Base-by-base conservation (phyloP, 306 rosid genomes). In the Hippophae gyantsensis region DNA sequence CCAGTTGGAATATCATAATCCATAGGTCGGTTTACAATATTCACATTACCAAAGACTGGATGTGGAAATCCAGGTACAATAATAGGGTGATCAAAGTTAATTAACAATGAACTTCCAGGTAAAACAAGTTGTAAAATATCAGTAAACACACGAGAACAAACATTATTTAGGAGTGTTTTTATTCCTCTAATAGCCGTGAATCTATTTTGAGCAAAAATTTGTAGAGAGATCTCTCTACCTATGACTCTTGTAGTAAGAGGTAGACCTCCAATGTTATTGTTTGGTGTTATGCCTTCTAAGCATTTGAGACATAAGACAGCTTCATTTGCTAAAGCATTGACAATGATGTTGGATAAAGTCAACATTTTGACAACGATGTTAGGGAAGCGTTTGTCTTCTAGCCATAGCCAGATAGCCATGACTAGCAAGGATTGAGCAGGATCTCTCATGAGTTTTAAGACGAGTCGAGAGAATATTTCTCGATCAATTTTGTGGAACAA, bases 341-440 rank as follows among this genome's bases (percentile, higher is more conserved):
- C 14, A 1, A 63, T 0, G 0, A 11, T 3, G 48, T 70, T 43
- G 7, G 83, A 5, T 0, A 72, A 47, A 26, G 4, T 45, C 38
- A 11, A 46, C 50, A 77, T 44, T 52, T 42, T 68, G 14, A 48
- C 56, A 10, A 83, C 48, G 8, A 81, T 6, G 43, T 67, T 74
- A 0, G 64, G 67, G 48, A 63, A 66, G 3, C 76, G 71, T 3
- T 49, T 46, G 9, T 64, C 66, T 47, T 83, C 81, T 1, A 86
- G 65, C 82, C 87, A 83, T 0, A 81, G 48, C 95, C 95, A 83
- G 0, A 81, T 26, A 25, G 95, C 82, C 74, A 86, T 81, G 42
- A 79, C 59, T 0, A 83, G 55, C 13, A 86, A 60, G 5, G 84
- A 74, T 7, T 76, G 73, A 0, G 76, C 66, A 0, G 79, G 70